Percentiles rank a stretch among this genome's conserved stretches.
These are phyloP conservation scores for Fusarium sp. DNA, from an alignment of 2,329 filamentous ascomycete species.

Conservation along the genomic window DNA sequence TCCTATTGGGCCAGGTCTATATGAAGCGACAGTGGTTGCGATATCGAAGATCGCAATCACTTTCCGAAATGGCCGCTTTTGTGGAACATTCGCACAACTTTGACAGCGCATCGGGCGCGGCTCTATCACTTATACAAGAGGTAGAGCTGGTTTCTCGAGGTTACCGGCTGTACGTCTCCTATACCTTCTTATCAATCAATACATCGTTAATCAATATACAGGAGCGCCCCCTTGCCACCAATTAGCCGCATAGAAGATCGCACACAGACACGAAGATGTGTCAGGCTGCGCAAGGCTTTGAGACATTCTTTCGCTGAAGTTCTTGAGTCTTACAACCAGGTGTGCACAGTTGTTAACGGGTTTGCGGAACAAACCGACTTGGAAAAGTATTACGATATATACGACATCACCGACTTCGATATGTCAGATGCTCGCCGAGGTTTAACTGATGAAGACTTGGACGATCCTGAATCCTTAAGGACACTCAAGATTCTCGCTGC, in stretches of 20 bases:
- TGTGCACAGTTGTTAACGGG: conserved; percentile 75
- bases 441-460: conserved; percentile 75
- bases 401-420: conserved; percentile 81
- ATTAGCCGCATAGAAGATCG: conserved; percentile 90
- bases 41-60: conserved; percentile 79
- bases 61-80: conserved; percentile 76
- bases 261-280: conserved; percentile 81
- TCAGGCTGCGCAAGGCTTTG: conserved; percentile 82
- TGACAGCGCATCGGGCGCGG: conserved; percentile 80
- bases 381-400: conserved; percentile 93
- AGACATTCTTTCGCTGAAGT: conserved; percentile 76
- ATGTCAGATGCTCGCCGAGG: conserved; percentile 76
- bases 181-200: background rate
- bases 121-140: conserved; percentile 87
- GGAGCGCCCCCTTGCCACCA: conserved; percentile 90
- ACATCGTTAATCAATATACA: conserved; percentile 53
- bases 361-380: conserved; percentile 85
- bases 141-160: conserved; percentile 95
- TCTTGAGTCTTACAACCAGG: conserved; percentile 78
- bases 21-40: conserved; percentile 85
- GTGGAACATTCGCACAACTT: conserved; percentile 83
- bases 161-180: conserved; percentile 78
- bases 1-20: conserved; percentile 74
- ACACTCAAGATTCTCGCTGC: conserved; percentile 85
- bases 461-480: conserved; percentile 83